Conservation (phyloP, 345 rosid genomes). For the Ceriops zippeliana region DNA sequence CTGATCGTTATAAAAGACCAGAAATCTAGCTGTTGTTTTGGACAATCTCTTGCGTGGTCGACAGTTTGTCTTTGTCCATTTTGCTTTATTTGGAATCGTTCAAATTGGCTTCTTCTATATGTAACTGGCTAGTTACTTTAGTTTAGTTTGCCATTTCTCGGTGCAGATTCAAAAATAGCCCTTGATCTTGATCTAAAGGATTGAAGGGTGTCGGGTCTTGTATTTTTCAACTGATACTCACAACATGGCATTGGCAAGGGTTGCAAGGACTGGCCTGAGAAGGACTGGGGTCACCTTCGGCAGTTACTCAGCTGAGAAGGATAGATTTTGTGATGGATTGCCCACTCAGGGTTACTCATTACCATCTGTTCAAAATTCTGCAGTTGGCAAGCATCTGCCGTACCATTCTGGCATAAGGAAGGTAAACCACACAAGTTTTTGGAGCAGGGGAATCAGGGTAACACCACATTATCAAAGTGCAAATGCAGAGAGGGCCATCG, state of each 20-base stretch:
- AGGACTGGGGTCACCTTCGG: constrained; percentile 40
- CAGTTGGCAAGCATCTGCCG: constrained; percentile 17
- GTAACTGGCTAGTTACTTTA: constrained; percentile 2
- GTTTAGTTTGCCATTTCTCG: constrained; percentile 10
- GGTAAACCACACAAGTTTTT: constrained; percentile 18
- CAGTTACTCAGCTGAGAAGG: constrained; percentile 19
- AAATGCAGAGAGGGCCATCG: constrained; percentile 31
- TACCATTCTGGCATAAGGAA: constrained; percentile 19
- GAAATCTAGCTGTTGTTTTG: constrained; percentile 10
- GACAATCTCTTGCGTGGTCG: constrained; percentile 8
- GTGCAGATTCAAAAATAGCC: constrained; percentile 22
- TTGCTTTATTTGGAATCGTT: constrained; percentile 21
- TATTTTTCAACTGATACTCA: constrained; percentile 14
- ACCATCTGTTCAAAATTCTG: constrained; percentile 24
- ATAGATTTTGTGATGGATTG: constrained; percentile 13
- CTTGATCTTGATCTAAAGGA: neutral
- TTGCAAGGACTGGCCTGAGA: constrained; percentile 44
- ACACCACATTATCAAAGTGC: constrained; percentile 37
- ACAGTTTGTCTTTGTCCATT: constrained; percentile 11
- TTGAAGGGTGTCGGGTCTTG: constrained; percentile 14
- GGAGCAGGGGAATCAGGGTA: constrained; percentile 53
- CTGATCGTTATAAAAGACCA: constrained; percentile 10
- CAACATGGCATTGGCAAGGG: constrained; percentile 57
- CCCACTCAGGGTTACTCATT: constrained; percentile 3
- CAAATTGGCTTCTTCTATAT: constrained; percentile 16